Base-by-base conservation (phyloP, 1,139 yeast genomes). In the Saccharomyces hybrid region DNA sequence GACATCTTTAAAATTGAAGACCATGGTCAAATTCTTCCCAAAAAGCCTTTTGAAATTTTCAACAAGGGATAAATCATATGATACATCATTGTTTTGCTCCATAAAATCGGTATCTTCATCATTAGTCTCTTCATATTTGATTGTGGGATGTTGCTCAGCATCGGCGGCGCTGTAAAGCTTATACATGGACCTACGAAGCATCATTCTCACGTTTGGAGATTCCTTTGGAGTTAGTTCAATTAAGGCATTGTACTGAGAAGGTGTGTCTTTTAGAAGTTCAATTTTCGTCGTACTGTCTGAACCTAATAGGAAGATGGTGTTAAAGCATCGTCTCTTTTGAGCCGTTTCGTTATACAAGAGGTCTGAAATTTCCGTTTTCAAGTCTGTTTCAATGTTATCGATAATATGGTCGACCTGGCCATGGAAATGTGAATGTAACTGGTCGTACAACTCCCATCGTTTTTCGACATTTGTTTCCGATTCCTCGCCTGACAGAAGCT, bases 401-500 rank as follows among this genome's bases (percentile, higher is more conserved):
- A 67, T 52, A 51, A 69, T 68, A 41, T 57, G 56, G 28, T 61
- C 66, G 3, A 69, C 71, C 42, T 64, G 64, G 16, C 54, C 50
- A 49, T 69, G 71, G 54, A 68, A 69, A 52, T 67, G 66, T 4
- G 65, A 61, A 52, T 67, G 65, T 30, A 69, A 52, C 47, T 66
- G 68, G 31, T 68, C 61, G 57, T 70, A 75, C 50, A 70, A 56
- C 5, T 63, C 60, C 77, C 78, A 74, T 57, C 78, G 59, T 50
- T 62, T 57, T 14, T 62, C 51, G 2, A 65, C 68, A 46, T 65
- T 64, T 1, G 60, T 66, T 2, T 56, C 57, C 1, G 71, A 59
- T 57, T 75, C 78, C 13, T 63, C 54, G 2, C 76, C 77, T 27
- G 72, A 72, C n/a, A 73, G 58, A 4, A 75, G 62, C 49, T 63